phyloP scores from a whole-genome alignment of 2,329 filamentous ascomycete genomes.

The Stachybotrys elegans region DNA sequence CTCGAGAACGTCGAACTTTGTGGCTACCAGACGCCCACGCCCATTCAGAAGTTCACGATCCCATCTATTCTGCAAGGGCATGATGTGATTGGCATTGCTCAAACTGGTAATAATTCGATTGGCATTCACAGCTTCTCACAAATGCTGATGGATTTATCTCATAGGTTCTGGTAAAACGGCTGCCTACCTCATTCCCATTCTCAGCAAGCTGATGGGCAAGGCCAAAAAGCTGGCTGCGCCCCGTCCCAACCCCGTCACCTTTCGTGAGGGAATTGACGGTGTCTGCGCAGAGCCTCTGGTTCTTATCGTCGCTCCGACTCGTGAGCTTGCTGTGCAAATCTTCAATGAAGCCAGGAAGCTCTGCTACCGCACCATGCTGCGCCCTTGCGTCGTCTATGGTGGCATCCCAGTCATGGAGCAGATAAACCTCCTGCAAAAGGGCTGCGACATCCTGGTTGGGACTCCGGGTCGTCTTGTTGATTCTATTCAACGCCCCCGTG shows the following conservation, averaged over 20 bases:
- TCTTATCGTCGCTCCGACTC: constrained; percentile 77
- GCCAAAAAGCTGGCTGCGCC: constrained; percentile 79
- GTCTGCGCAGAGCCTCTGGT: constrained; percentile 83
- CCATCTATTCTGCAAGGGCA: constrained; percentile 71
- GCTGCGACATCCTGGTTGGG: constrained; percentile 84
- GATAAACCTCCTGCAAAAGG: constrained; percentile 66
- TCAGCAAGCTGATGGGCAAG: constrained; percentile 94
- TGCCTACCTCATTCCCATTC: constrained; percentile 81
- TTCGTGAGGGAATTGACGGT: constrained; percentile 39
- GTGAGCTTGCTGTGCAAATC: constrained; percentile 89
- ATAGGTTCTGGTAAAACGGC: constrained; percentile 94
- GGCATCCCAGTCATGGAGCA: constrained; percentile 70
- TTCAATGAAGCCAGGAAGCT: constrained; percentile 91
- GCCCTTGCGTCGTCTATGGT: constrained; percentile 85
- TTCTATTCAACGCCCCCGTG: constrained; percentile 67
- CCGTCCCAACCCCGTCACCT: constrained; percentile 61
- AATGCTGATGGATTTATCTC: constrained; percentile 2
- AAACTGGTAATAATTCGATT: constrained; percentile 66
- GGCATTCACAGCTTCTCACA: background rate
- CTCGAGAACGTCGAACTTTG: constrained; percentile 69
- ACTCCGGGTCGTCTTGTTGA: constrained; percentile 84
- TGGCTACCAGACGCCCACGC: constrained; percentile 69
- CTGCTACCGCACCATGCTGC: constrained; percentile 91
- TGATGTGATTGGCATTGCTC: constrained; percentile 84
- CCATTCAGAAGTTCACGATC: constrained; percentile 81